These are phyloP conservation scores for Cyberlindnera mycetangii DNA, from an alignment of 805 yeast genomes.

Conservation along the genomic window DNA sequence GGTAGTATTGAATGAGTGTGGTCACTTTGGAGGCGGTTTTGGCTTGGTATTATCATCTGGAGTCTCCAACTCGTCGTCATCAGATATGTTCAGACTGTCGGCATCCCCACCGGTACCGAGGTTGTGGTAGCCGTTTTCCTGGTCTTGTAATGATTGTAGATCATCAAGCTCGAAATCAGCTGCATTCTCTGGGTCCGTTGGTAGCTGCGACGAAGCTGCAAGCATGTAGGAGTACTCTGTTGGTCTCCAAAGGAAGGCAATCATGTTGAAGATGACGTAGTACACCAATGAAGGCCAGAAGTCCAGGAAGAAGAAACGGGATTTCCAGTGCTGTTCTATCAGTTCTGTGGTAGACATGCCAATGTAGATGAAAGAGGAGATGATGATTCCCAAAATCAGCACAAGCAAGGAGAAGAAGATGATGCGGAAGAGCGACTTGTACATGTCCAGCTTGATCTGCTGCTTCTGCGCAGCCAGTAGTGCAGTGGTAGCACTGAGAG, in stretches of 20 bases:
- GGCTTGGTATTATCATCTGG: constrained; percentile 2
- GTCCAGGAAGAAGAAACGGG: constrained; percentile 81
- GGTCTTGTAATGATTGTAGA: constrained; percentile 42
- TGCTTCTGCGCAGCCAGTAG: constrained; percentile 83
- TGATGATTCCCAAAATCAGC: constrained; percentile 65
- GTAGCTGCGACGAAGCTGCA: constrained; percentile 91
- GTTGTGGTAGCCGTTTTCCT: constrained; percentile 25
- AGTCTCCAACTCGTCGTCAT: constrained; percentile 16
- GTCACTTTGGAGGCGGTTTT: constrained; percentile 2
- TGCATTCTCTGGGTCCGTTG: constrained; percentile 71
- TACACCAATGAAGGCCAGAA: constrained; percentile 95
- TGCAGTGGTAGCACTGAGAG: constrained; percentile 72
- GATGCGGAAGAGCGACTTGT: constrained; percentile 71
- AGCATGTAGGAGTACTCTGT: constrained; percentile 92
- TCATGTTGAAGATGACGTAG: constrained; percentile 74
- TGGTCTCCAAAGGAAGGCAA: constrained; percentile 96
- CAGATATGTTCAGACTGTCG: constrained; percentile 26
- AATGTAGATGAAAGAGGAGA: constrained; percentile 67
- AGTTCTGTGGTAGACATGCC: constrained; percentile 74
- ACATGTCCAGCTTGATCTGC: constrained; percentile 84
- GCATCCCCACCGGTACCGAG: constrained; percentile 22
- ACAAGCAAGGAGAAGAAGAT: constrained; percentile 70
- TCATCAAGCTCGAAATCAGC: constrained; percentile 67
- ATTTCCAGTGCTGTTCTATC: constrained; percentile 88
- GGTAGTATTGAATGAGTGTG: no score